A percentile compares a stretch with the other conserved stretches of the same genome.
These are phyloP conservation scores for Hydnum rufescens DNA, from an alignment of 768 basidiomycete species.

Conservation along the genomic window DNA sequence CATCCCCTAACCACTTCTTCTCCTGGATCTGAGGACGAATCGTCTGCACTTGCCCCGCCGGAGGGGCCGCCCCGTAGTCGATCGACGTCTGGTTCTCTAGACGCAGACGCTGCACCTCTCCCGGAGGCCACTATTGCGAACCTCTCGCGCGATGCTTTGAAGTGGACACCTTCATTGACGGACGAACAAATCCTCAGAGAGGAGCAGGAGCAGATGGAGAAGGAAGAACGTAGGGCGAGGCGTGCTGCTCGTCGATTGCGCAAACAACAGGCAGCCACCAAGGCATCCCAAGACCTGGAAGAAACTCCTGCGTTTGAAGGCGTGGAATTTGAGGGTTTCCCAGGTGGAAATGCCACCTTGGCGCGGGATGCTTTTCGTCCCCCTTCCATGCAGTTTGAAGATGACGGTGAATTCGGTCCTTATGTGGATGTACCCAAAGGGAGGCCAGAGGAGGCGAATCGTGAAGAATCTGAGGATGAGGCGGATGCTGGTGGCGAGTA, in stretches of 20 bases:
- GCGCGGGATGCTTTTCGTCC: not conserved
- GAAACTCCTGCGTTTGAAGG: not conserved
- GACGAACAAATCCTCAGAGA: not conserved
- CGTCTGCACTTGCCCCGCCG: not conserved
- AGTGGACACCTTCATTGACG: not conserved
- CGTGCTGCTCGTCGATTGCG: not conserved
- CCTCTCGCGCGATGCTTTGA: not conserved
- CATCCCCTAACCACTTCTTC: not conserved
- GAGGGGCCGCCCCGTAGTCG: not conserved
- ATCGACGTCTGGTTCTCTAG: not conserved
- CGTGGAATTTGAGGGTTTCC: not conserved
- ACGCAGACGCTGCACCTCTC: not conserved
- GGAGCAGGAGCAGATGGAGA: not conserved
- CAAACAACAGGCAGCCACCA: not conserved
- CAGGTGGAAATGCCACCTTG: not conserved
- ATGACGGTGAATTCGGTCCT: not conserved
- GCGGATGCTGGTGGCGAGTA: conserved; percentile 1
- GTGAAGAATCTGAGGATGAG: not conserved
- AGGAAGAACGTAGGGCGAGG: not conserved
- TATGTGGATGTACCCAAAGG: too few relatives aligned
- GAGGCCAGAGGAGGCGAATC: not conserved
- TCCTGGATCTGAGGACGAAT: not conserved
- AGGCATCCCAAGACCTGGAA: not conserved
- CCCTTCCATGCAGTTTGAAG: not conserved
- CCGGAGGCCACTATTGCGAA: not conserved